Percentiles rank a stretch among this genome's conserved stretches.
phyloP scores from a whole-genome alignment of 2,329 filamentous ascomycete species.

The Colletotrichum lindemuthianum region DNA sequence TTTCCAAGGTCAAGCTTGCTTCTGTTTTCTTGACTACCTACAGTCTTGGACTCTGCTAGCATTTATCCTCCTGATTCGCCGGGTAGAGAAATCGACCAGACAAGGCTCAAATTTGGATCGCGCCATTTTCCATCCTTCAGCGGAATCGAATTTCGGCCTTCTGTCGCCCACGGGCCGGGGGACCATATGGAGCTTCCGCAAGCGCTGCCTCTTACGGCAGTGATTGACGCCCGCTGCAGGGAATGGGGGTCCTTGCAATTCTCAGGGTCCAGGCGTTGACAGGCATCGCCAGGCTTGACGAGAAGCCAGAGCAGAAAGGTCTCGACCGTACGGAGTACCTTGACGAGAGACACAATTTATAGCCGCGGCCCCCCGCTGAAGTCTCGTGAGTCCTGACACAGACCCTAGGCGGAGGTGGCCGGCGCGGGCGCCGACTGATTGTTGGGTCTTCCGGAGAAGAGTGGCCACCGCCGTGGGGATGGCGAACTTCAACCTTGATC shows the following conservation, averaged over 20 bases:
- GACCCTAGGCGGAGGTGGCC: background rate
- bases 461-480: background rate
- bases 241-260: background rate
- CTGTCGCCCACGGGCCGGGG: background rate
- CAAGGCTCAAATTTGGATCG: background rate
- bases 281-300: conserved; percentile 8
- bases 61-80: no score
- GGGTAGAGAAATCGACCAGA: no score
- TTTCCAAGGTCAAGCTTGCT: no score
- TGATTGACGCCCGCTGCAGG: conserved; percentile 15
- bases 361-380: no score
- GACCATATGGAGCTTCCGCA: conserved; percentile 18
- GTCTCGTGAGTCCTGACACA: background rate
- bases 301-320: background rate
- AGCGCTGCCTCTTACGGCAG: conserved; percentile 9
- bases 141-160: background rate
- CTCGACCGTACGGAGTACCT: no score
- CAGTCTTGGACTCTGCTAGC: no score
- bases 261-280: conserved; percentile 5
- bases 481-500: conserved; percentile 19
- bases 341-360: no score
- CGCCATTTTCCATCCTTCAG: conserved; percentile 4
- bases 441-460: background rate
- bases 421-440: background rate
- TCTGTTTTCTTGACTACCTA: no score